Conservation (phyloP, 495 filamentous ascomycete species). For the Penicillium coprophilum region DNA sequence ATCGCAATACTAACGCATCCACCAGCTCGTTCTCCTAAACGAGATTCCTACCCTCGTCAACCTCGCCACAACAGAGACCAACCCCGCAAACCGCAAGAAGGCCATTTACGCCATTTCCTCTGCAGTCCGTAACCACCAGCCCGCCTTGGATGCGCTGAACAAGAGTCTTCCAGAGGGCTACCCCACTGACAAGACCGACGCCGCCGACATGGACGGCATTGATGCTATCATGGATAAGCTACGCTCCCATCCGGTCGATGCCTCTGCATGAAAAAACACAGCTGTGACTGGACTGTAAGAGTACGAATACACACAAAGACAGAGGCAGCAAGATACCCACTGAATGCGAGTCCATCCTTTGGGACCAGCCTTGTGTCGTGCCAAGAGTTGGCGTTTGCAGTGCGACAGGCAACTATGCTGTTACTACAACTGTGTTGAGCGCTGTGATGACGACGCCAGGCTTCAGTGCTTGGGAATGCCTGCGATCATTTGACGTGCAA, state of each 20-base stretch:
- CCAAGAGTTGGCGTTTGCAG: not conserved
- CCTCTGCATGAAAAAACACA: constrained; percentile 25
- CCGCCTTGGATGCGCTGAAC: constrained; percentile 60
- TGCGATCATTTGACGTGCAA: not conserved
- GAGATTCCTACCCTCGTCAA: constrained; percentile 67
- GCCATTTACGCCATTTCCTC: constrained; percentile 83
- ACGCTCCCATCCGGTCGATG: constrained; percentile 47
- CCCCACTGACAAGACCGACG: constrained; percentile 61
- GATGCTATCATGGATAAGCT: constrained; percentile 70
- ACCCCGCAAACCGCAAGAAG: constrained; percentile 74
- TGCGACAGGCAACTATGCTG: not conserved
- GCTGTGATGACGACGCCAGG: not conserved
- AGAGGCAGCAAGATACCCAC: constrained; percentile 4
- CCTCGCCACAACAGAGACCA: constrained; percentile 59
- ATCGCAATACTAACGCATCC: constrained; percentile 20
- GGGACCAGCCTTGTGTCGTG: not conserved
- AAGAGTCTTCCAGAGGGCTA: constrained; percentile 65
- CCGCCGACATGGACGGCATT: constrained; percentile 79
- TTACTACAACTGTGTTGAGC: not conserved
- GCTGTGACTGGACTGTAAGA: constrained; percentile 1
- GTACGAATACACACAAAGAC: not conserved
- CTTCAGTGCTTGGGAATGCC: not conserved
- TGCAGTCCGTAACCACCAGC: constrained; percentile 82
- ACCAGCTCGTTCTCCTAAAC: constrained; percentile 63
- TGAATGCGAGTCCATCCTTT: not conserved